phyloP scores from a whole-genome alignment of 148 eudicot species.

The Vaccinium darrowii region DNA sequence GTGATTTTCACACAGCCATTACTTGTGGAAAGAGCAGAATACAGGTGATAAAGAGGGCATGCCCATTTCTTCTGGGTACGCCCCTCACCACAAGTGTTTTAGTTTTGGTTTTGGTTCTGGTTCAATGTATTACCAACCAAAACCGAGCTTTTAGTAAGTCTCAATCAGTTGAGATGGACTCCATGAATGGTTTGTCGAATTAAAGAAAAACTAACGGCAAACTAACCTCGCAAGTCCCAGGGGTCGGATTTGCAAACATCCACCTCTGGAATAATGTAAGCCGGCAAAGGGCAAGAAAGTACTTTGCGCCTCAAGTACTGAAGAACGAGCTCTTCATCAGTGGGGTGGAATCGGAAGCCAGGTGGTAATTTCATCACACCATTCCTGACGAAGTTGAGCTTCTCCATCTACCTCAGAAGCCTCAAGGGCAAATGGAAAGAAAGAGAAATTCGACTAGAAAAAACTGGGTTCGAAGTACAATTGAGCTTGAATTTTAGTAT shows the following conservation, averaged over 20 bases:
- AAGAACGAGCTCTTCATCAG: constrained; percentile 84
- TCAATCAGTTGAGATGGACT: neutral
- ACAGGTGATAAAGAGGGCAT: neutral
- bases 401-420: constrained; percentile 15
- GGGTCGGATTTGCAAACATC: constrained; percentile 95
- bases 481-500: neutral
- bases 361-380: constrained; percentile 74
- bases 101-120: neutral
- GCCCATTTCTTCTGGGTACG: neutral
- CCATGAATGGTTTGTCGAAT: no score
- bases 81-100: neutral
- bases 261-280: constrained; percentile 73
- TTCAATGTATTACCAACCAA: neutral
- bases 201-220: neutral
- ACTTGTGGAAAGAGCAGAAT: neutral
- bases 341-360: constrained; percentile 86
- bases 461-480: neutral
- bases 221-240: constrained; percentile 91
- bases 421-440: neutral
- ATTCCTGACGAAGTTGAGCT: constrained; percentile 50
- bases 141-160: neutral
- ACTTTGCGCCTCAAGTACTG: constrained; percentile 79
- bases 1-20: neutral
- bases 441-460: neutral
- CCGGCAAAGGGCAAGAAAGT: constrained; percentile 66